These are phyloP conservation scores for Cyberlindnera xishuangbannaensis DNA, from an alignment of 805 yeast genomes.

Conservation along the genomic window DNA sequence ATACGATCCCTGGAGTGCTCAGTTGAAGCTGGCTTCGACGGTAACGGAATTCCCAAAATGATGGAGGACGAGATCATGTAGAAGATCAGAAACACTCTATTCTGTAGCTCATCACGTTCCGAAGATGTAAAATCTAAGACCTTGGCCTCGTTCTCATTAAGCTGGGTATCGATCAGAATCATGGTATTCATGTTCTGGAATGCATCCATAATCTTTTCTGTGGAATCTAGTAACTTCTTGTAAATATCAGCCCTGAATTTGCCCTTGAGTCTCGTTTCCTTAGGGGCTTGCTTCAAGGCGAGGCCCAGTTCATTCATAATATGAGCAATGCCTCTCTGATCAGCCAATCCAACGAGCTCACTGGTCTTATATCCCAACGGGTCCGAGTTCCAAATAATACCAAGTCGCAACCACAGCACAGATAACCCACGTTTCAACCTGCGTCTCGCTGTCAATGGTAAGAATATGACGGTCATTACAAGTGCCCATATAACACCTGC, in stretches of 20 bases:
- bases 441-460: conserved; percentile 73
- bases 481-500: conserved; percentile 77
- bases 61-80: conserved; percentile 76
- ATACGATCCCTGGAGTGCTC: conserved; percentile 68
- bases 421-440: conserved; percentile 61
- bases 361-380: conserved; percentile 44
- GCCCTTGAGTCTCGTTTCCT: conserved; percentile 72
- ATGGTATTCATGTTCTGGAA: conserved; percentile 68
- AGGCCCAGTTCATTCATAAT: conserved; percentile 56
- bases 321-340: conserved; percentile 38
- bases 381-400: conserved; percentile 74
- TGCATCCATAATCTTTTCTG: conserved; percentile 66
- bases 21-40: conserved; percentile 71
- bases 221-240: conserved; percentile 42
- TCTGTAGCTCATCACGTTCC: conserved; percentile 66
- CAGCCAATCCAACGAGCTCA: conserved; percentile 21
- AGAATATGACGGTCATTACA: conserved; percentile 53
- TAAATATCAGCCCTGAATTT: conserved; percentile 54
- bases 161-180: conserved; percentile 53
- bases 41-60: conserved; percentile 70
- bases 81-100: conserved; percentile 66
- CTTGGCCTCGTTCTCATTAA: conserved; percentile 46
- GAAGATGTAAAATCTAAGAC: conserved; percentile 48
- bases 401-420: conserved; percentile 72
- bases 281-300: conserved; percentile 63